Evolutionary conservation across 345 rosid genomes (phyloP).

Genomic region (Eucalyptus fibrosa): DNA sequence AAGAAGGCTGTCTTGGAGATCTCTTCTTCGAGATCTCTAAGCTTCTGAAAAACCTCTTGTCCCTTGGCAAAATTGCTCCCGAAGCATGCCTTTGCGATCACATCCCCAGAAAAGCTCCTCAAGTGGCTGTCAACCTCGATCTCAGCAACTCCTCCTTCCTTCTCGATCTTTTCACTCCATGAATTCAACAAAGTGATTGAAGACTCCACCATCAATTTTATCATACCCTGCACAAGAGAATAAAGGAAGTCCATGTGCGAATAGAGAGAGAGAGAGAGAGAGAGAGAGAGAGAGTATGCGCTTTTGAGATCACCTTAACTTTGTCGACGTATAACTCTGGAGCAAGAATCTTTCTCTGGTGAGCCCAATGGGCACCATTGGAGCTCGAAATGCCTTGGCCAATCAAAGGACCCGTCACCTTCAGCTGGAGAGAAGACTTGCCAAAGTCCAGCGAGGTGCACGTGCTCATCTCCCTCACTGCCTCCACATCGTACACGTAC

Average conservation of each 20-base stretch:
- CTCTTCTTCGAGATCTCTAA: conserved; percentile 11
- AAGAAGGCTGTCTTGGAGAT: conserved; percentile 4
- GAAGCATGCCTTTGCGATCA: conserved; percentile 35
- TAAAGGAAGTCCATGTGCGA: neutral
- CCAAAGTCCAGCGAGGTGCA: conserved; percentile 13
- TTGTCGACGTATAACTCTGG: conserved; percentile 12
- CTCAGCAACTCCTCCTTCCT: too few species aligned
- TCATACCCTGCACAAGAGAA: too few species aligned
- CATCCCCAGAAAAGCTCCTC: conserved; percentile 27
- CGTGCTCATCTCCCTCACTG: conserved; percentile 11
- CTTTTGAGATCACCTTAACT: neutral
- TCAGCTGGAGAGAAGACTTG: conserved; percentile 8
- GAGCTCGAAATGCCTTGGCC: conserved; percentile 18
- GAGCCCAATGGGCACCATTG: conserved; percentile 12
- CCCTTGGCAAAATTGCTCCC: conserved; percentile 33
- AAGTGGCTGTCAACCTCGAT: conserved; percentile 10
- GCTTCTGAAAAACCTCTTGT: conserved; percentile 22
- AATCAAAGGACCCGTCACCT: conserved; percentile 3
- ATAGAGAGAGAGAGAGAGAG: neutral
- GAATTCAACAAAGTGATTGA: too few species aligned
- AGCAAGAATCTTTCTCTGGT: conserved; percentile 12
- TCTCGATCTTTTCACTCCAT: too few species aligned
- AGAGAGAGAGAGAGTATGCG: neutral
- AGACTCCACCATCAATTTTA: too few species aligned
- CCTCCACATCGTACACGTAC: neutral